These are phyloP conservation scores for Lactifluus hygrophoroides DNA, from an alignment of 768 basidiomycete species.

Conservation along the genomic window DNA sequence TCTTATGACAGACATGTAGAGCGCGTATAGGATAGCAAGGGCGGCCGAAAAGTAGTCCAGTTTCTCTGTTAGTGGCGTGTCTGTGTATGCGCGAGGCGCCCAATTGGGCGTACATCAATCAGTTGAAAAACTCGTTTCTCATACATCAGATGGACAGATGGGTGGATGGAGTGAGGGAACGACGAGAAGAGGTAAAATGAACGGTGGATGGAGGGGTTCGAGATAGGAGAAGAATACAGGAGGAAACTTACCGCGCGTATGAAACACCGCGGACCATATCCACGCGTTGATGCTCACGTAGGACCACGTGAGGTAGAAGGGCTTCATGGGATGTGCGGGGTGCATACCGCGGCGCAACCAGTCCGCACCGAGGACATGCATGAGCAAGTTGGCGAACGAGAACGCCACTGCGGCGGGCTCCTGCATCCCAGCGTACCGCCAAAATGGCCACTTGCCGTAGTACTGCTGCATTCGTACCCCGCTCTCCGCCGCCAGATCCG, in stretches of 20 bases:
- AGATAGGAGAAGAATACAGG: slow-evolving; percentile 3
- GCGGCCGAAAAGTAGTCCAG: slow-evolving; percentile 95
- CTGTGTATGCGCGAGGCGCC: slow-evolving; percentile 32
- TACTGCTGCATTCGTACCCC: slow-evolving; percentile 60
- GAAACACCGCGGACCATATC: slow-evolving; percentile 88
- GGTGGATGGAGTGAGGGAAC: too few relatives aligned
- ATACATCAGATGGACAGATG: slow-evolving; percentile 3
- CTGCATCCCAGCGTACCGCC: slow-evolving; percentile 80
- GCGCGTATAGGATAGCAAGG: slow-evolving; percentile 67
- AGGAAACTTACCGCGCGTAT: slow-evolving; percentile 66
- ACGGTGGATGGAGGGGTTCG: not conserved
- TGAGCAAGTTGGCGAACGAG: slow-evolving; percentile 77
- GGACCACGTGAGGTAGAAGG: slow-evolving; percentile 59
- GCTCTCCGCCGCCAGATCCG: slow-evolving; percentile 40
- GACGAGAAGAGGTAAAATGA: too few relatives aligned
- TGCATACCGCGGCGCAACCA: slow-evolving; percentile 43
- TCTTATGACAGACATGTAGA: slow-evolving; percentile 73
- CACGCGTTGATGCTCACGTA: slow-evolving; percentile 79
- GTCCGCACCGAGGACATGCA: slow-evolving; percentile 54
- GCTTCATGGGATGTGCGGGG: slow-evolving; percentile 55
- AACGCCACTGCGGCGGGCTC: slow-evolving; percentile 91
- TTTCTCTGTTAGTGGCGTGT: slow-evolving; percentile 76
- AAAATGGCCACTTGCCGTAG: slow-evolving; percentile 97
- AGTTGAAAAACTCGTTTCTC: slow-evolving; percentile 1
- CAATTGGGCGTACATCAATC: slow-evolving; percentile 9